Evolutionary conservation across 768 basidiomycete genomes (phyloP).

Genomic region (Lentinula aciculospora): DNA sequence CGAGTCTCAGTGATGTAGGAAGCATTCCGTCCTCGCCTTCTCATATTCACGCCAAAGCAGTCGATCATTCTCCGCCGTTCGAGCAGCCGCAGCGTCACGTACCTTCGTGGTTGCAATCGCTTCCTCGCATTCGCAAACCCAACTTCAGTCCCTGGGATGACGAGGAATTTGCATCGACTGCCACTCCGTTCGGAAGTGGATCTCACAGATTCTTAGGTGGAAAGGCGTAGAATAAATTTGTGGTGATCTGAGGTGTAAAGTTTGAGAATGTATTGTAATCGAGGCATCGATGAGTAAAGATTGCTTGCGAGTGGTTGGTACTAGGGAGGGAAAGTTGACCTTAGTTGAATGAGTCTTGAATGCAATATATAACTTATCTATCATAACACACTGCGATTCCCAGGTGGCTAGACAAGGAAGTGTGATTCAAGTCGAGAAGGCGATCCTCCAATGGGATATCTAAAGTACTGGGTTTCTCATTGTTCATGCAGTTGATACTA

Average conservation of each 20-base stretch:
- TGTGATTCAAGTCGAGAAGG: background rate
- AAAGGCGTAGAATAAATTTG: background rate
- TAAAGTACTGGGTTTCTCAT: background rate
- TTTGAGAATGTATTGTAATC: background rate
- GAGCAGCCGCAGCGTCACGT: slow-evolving; percentile 23
- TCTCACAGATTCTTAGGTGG: background rate
- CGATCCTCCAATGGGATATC: background rate
- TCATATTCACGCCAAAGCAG: slow-evolving; percentile 36
- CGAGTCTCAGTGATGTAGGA: slow-evolving; percentile 72
- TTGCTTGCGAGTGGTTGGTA: background rate
- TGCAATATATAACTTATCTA: background rate
- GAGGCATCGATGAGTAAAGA: background rate
- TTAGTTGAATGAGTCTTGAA: background rate
- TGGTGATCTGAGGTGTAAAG: background rate
- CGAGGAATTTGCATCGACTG: slow-evolving; percentile 37
- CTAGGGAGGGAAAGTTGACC: background rate
- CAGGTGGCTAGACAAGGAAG: background rate
- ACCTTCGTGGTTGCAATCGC: slow-evolving; percentile 65
- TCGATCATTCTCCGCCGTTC: slow-evolving; percentile 13
- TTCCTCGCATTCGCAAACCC: slow-evolving; percentile 60
- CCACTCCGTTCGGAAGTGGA: background rate
- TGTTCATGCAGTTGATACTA: too few species aligned
- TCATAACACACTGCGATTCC: background rate
- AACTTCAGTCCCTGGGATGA: slow-evolving; percentile 85
- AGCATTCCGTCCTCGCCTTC: slow-evolving; percentile 67